A percentile compares a stretch with the other conserved stretches of the same genome.
phyloP scores from a whole-genome alignment of 1,139 yeast species.

The Magnusiomyces suaveolens region DNA sequence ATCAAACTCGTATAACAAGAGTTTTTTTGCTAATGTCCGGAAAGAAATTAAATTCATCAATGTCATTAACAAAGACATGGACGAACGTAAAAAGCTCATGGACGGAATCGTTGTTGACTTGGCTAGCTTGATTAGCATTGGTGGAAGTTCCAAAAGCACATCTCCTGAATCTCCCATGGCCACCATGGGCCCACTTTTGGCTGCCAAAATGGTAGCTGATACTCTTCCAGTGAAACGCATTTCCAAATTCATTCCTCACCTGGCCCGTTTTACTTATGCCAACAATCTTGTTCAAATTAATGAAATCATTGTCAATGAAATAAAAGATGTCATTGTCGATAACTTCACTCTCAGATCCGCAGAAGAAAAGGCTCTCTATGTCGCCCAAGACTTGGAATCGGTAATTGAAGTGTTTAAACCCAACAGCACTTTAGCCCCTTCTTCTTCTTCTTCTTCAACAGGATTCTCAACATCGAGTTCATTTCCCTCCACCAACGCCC shows the following conservation, averaged over 20 bases:
- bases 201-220: constrained; percentile 5
- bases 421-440: neutral
- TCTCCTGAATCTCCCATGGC: neutral
- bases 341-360: neutral
- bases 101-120: constrained; percentile 3
- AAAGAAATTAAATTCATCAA: neutral
- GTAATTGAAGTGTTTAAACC: neutral
- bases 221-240: constrained; percentile 3
- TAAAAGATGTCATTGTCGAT: constrained; percentile 1
- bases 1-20: neutral
- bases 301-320: neutral
- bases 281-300: neutral
- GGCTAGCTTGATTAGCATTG: constrained; percentile 2
- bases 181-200: constrained; percentile 6
- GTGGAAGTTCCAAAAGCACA: neutral
- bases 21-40: neutral
- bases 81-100: constrained; percentile 2
- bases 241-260: constrained; percentile 1
- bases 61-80: neutral
- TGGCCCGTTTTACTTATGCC: constrained; percentile 1
- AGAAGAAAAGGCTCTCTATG: neutral
- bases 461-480: neutral
- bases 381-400: neutral
- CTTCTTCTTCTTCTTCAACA: too few relatives aligned
- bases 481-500: neutral